Percentiles rank a stretch among this genome's conserved stretches.
Evolutionary conservation across 352 stramenopile genomes (phyloP).

Genomic region (Blastocystis sp.): DNA sequence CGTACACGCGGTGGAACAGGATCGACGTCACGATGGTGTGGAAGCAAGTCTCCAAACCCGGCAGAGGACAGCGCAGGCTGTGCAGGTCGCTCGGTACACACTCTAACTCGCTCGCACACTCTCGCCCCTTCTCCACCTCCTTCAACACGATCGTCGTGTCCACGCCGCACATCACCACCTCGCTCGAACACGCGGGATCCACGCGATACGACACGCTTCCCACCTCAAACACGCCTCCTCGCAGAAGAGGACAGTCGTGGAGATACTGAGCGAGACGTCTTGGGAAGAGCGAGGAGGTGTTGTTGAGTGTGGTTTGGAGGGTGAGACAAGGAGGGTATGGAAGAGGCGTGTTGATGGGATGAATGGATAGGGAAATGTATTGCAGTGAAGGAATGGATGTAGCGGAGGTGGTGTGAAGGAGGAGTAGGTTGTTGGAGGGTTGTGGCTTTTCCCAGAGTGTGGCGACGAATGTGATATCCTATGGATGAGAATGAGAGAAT

Average conservation of each 20-base stretch:
- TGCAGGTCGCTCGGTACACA: neutral
- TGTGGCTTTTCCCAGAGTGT: slow-evolving; percentile 1
- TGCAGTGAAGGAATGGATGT: neutral
- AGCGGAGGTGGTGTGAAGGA: slow-evolving; percentile 1
- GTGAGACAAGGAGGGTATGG: slow-evolving; percentile 12
- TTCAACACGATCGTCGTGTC: slow-evolving; percentile 37
- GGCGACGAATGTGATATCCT: slow-evolving; percentile 34
- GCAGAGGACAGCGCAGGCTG: slow-evolving; percentile 43
- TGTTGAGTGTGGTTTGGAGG: slow-evolving; percentile 19
- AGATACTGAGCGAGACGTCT: slow-evolving; percentile 50
- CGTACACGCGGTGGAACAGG: slow-evolving; percentile 30
- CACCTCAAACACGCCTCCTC: neutral
- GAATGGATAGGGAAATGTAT: slow-evolving; percentile 25
- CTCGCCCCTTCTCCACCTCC: neutral
- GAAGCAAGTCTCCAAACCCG: slow-evolving; percentile 18
- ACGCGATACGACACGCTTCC: neutral
- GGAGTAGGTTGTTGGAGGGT: neutral
- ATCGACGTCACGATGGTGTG: slow-evolving; percentile 48
- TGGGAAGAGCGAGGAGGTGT: neutral
- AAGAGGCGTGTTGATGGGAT: neutral
- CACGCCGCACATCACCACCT: slow-evolving; percentile 9
- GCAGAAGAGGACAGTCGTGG: slow-evolving; percentile 27
- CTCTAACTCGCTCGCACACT: neutral
- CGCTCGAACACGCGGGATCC: too few relatives aligned
- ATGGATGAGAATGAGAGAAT: neutral